Percentiles rank a stretch among this genome's conserved stretches.
Conservation (phyloP, 2,329 filamentous ascomycete species). For the Fusarium newnesense region DNA sequence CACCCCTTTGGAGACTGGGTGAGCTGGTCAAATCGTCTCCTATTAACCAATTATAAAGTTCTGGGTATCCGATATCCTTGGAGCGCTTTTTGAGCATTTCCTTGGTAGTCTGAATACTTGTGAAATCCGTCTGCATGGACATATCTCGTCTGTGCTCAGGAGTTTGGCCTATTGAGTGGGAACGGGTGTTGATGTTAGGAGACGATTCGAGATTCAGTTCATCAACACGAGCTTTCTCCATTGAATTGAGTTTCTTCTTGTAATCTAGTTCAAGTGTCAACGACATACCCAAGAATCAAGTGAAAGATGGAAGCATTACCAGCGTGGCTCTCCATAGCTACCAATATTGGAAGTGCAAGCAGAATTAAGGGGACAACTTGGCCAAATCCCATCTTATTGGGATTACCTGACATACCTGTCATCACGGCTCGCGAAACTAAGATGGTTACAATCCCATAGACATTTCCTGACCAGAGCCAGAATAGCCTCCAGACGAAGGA, state of each 20-base stretch:
- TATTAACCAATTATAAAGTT: too few species aligned
- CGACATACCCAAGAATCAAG: accelerated
- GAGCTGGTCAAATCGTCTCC: too few species aligned
- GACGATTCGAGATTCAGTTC: accelerated
- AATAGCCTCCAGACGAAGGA: not conserved
- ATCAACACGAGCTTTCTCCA: not conserved
- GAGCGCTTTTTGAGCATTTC: too few species aligned
- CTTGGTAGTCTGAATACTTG: too few species aligned
- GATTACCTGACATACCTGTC: not conserved
- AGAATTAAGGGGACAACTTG: not conserved
- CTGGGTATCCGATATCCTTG: too few species aligned
- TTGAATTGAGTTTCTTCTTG: not conserved
- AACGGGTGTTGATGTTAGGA: accelerated
- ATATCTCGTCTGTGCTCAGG: accelerated
- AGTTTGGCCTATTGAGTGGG: accelerated
- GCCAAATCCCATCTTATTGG: not conserved
- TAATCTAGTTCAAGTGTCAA: not conserved
- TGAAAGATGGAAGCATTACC: not conserved
- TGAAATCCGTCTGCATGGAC: too few species aligned
- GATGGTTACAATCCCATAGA: not conserved
- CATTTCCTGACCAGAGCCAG: not conserved
- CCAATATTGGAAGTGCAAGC: not conserved
- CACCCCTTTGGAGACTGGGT: too few species aligned
- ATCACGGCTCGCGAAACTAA: accelerated
- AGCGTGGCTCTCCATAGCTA: not conserved